Percentiles rank a stretch among this genome's conserved stretches.
phyloP scores from a whole-genome alignment of 176 grass and related monocot species.

The Carex parvula region DNA sequence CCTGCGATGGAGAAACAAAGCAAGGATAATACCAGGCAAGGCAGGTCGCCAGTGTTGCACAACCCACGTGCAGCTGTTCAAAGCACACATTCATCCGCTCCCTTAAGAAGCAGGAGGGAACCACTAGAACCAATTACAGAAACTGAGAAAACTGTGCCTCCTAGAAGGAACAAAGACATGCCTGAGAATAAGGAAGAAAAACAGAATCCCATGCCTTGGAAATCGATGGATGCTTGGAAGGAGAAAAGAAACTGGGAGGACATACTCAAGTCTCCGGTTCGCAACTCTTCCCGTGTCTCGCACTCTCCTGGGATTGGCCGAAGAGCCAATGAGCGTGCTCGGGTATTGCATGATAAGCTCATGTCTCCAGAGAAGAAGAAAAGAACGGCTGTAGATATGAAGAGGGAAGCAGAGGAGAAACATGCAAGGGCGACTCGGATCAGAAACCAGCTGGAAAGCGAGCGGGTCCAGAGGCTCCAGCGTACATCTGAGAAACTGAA shows the following conservation, averaged over 20 bases:
- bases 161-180: slow-evolving; percentile 57
- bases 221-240: slow-evolving; percentile 96
- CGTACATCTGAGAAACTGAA: slow-evolving; percentile 94
- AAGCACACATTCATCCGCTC: slow-evolving; percentile 36
- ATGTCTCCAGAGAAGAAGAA: slow-evolving; percentile 99
- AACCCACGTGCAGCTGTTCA: slow-evolving; percentile 37
- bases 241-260: slow-evolving; percentile 99
- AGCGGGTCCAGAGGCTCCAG: slow-evolving; percentile 93
- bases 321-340: slow-evolving; percentile 76
- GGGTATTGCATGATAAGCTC: slow-evolving; percentile 91
- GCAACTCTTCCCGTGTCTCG: slow-evolving; percentile 58
- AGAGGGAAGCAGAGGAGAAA: slow-evolving; percentile 94
- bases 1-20: slow-evolving; percentile 31
- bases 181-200: slow-evolving; percentile 74
- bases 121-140: slow-evolving; percentile 69
- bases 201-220: slow-evolving; percentile 60
- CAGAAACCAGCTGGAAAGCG: slow-evolving; percentile 92
- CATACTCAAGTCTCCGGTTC: slow-evolving; percentile 86
- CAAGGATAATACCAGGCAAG: slow-evolving; percentile 40
- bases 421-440: slow-evolving; percentile 85
- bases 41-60: slow-evolving; percentile 30
- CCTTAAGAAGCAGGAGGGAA: slow-evolving; percentile 65
- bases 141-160: slow-evolving; percentile 44
- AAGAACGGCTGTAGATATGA: slow-evolving; percentile 90
- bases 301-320: slow-evolving; percentile 72